phyloP scores from a whole-genome alignment of 164 flowering plant species.

The Nelumbo lutea region DNA sequence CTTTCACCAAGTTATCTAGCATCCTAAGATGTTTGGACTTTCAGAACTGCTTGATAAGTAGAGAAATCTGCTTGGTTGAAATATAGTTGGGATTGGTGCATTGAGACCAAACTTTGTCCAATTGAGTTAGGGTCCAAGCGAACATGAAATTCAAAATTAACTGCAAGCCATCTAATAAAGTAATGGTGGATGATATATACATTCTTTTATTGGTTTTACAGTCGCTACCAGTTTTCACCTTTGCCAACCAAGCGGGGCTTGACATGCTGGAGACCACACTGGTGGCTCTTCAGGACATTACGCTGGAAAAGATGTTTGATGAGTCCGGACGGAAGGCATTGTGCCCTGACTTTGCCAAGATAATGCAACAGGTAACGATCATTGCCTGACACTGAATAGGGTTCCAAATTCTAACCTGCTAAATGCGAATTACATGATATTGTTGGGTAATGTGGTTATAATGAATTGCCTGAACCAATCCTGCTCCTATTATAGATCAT shows the following conservation, averaged over 20 bases:
- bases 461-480: background rate
- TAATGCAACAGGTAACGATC: conserved; percentile 97
- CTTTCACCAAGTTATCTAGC: no score
- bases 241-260: conserved; percentile 93
- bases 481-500: background rate
- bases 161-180: background rate
- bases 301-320: conserved; percentile 81
- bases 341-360: conserved; percentile 69
- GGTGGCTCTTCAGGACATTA: conserved; percentile 79
- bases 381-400: no score
- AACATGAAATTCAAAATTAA: background rate
- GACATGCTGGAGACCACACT: conserved; percentile 95
- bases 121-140: background rate
- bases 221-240: conserved; percentile 80
- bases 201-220: conserved; percentile 28
- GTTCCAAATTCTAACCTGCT: no score
- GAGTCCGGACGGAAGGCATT: conserved; percentile 73
- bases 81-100: background rate
- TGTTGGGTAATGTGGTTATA: background rate
- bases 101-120: no score
- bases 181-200: background rate
- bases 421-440: no score
- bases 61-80: background rate
- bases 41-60: no score
- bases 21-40: no score